Base-by-base conservation (phyloP, 768 basidiomycete species). In the Boletus edulis region DNA sequence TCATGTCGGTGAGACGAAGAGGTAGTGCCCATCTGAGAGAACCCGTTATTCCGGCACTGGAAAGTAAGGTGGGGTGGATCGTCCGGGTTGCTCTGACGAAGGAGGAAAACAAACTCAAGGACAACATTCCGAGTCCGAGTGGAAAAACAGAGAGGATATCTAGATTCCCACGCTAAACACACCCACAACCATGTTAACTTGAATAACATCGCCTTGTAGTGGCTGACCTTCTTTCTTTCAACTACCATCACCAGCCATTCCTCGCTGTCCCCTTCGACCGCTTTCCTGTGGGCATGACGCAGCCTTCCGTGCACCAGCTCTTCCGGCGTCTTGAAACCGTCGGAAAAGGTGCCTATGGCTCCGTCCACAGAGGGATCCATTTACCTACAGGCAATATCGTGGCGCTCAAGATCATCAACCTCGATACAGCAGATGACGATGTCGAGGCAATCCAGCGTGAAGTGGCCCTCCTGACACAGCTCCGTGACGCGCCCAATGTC, bases 391-490 rank as follows among this genome's bases (percentile, higher is more conserved):
- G 92, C 18, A 89, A 91, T 52, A 80, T 94, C 52, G 92, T 99
- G 34, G 97, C 95, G 17, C 85, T 98, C 75, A 99, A 99, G 76
- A 95, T 98, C 72, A 98, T 99, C 76, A 92, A 98, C 73, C 87
- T 98, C 61, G 97, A 98, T 73, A 95, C 89, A 24, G 84, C 88
- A 52, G 96, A 95, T 70, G 96, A 99, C 71, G 97, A 99, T 68
- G 94, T 97, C 17, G 90, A 78, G 46, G 96, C 95, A 73, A 98
- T 98, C 50, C 96, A 98, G 73, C 88, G 91, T 57, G 97, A 98
- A 72, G 94, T 99, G 31, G 86, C 93, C 11, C 83, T 99, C 48
- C 79, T 98, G 18, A 86, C 89, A 43, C 94, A 96, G 67, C 81
- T 98, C 32, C 80, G 92, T 20, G 92, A 93, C 54, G 91, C 90